These are phyloP conservation scores for Lentinula detonsa DNA, from an alignment of 768 basidiomycete species.

Conservation along the genomic window DNA sequence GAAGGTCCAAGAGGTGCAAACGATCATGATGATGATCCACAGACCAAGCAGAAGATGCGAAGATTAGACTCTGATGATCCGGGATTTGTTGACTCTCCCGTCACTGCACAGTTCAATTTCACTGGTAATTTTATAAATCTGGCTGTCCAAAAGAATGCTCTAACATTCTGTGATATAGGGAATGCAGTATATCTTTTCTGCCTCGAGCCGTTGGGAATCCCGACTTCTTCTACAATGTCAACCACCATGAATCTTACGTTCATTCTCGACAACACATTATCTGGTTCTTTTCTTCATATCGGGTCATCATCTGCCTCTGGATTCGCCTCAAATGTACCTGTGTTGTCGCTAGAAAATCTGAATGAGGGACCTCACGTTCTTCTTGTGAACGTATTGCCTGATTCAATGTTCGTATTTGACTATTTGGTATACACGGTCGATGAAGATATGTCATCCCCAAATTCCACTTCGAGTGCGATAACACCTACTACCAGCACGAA, in stretches of 20 bases:
- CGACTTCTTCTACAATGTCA: conserved; percentile 20
- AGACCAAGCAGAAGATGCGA: neutral
- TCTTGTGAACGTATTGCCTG: conserved; percentile 33
- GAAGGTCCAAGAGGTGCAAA: neutral
- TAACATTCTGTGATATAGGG: conserved; percentile 23
- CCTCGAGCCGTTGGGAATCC: conserved; percentile 25
- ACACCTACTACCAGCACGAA: conserved; percentile 13
- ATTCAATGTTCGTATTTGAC: conserved; percentile 45
- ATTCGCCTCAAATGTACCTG: conserved; percentile 26
- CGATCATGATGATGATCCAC: neutral
- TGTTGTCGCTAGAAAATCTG: conserved; percentile 29
- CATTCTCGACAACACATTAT: conserved; percentile 29
- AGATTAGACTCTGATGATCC: conserved; percentile 23
- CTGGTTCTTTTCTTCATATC: conserved; percentile 16
- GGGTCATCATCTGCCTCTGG: conserved; percentile 9
- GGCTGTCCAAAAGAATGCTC: neutral
- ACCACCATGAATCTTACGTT: conserved; percentile 39
- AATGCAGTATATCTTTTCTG: conserved; percentile 43
- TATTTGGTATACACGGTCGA: conserved; percentile 34
- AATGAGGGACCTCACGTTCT: conserved; percentile 35
- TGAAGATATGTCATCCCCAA: conserved; percentile 8
- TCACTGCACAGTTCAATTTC: conserved; percentile 36
- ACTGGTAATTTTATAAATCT: conserved; percentile 25
- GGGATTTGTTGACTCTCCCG: conserved; percentile 21
- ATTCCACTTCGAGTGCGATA: conserved; percentile 9